Percentiles rank a stretch among this genome's conserved stretches.
Evolutionary conservation across 2,329 filamentous ascomycete species (phyloP).

Genomic region (Colletotrichum euphorbiae): DNA sequence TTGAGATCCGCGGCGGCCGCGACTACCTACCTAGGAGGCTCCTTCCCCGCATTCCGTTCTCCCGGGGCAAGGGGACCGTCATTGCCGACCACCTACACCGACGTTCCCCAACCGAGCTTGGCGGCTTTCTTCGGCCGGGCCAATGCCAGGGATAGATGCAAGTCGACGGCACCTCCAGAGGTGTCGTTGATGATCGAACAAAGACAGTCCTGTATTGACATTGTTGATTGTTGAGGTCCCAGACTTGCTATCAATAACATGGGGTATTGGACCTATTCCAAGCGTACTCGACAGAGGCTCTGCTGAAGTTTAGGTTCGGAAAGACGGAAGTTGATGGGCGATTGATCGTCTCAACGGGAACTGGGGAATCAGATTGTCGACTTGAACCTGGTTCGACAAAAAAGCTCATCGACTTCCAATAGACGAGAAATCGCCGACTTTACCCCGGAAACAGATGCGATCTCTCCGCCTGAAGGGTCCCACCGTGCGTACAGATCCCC

Average conservation of each 20-base stretch:
- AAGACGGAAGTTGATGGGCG: background rate
- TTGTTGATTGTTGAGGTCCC: too few relatives aligned
- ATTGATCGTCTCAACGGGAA: too few relatives aligned
- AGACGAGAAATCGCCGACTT: slow-evolving; percentile 14
- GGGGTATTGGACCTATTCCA: too few relatives aligned
- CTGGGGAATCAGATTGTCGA: too few relatives aligned
- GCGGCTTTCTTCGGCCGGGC: slow-evolving; percentile 16
- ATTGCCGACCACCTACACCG: slow-evolving; percentile 31
- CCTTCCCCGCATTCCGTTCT: slow-evolving; percentile 43
- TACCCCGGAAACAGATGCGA: slow-evolving; percentile 16
- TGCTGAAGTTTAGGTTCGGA: background rate
- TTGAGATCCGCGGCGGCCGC: background rate
- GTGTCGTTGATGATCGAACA: too few relatives aligned
- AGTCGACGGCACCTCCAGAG: background rate
- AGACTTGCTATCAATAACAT: too few relatives aligned
- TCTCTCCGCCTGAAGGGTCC: slow-evolving; percentile 9
- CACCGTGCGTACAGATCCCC: slow-evolving; percentile 1
- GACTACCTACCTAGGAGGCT: slow-evolving; percentile 15
- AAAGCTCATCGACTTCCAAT: background rate
- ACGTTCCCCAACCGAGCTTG: slow-evolving; percentile 26
- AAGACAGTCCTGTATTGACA: too few relatives aligned
- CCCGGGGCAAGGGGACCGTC: slow-evolving; percentile 33
- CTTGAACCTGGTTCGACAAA: background rate
- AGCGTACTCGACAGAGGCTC: too few relatives aligned
- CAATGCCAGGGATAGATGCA: background rate